Conservation (phyloP, 2,329 filamentous ascomycete genomes). For the Nigrospora oryzae region DNA sequence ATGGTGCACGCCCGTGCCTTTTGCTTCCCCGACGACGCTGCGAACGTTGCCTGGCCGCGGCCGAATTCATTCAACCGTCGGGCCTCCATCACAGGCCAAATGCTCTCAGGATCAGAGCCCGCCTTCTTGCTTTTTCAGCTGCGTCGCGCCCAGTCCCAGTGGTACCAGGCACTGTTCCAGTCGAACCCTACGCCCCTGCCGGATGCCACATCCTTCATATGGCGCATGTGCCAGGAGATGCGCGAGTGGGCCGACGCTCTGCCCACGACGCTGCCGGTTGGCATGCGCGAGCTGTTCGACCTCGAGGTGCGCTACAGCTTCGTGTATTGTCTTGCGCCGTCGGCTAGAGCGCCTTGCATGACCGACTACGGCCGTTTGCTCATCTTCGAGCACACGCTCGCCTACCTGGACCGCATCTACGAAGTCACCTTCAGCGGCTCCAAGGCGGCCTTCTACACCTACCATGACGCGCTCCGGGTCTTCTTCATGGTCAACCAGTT, state of each 20-base stretch:
- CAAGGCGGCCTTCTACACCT: conserved; percentile 66
- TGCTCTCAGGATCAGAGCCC: conserved; percentile 52
- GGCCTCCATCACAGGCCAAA: conserved; percentile 30
- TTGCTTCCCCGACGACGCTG: conserved; percentile 86
- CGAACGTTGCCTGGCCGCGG: conserved; percentile 70
- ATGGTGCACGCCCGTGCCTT: conserved; percentile 83
- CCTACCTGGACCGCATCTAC: conserved; percentile 71
- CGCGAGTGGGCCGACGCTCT: conserved; percentile 74
- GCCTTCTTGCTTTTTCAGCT: conserved; percentile 75
- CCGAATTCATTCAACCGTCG: conserved; percentile 31
- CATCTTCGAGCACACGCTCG: conserved; percentile 78
- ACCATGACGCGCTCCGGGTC: conserved; percentile 77
- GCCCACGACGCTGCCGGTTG: conserved; percentile 53
- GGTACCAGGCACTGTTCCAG: conserved; percentile 85
- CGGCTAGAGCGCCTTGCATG: conserved; percentile 62
- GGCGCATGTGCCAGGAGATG: conserved; percentile 70
- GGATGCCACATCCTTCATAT: conserved; percentile 63
- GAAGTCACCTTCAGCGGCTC: conserved; percentile 52
- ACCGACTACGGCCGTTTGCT: conserved; percentile 69
- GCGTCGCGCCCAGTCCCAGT: conserved; percentile 76
- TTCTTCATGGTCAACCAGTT: conserved; percentile 66
- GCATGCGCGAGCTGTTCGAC: conserved; percentile 70
- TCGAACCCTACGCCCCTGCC: conserved; percentile 60
- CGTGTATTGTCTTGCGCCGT: conserved; percentile 80
- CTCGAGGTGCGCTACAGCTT: conserved; percentile 87